phyloP scores from a whole-genome alignment of 768 basidiomycete species.

The Leccinum rimulosum region DNA sequence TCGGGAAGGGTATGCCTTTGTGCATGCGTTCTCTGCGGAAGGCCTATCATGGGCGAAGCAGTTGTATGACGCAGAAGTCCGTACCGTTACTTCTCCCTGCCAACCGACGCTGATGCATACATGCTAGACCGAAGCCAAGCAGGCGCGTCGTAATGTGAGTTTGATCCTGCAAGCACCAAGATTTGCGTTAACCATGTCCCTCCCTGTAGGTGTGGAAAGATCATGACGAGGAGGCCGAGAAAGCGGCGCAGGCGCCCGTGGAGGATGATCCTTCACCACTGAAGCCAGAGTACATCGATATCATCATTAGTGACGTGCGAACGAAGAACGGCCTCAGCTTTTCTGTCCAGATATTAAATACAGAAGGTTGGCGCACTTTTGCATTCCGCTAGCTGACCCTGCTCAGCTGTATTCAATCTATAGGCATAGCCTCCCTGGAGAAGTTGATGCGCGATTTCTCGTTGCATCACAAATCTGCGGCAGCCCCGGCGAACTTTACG shows the following conservation, averaged over 20 bases:
- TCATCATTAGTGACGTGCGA: slow-evolving; percentile 88
- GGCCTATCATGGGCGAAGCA: slow-evolving; percentile 74
- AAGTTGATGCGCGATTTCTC: slow-evolving; percentile 95
- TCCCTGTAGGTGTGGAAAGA: slow-evolving; percentile 75
- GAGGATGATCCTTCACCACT: slow-evolving; percentile 52
- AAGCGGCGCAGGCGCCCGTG: slow-evolving; percentile 44
- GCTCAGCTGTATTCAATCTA: slow-evolving; percentile 2
- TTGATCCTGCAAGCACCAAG: background rate
- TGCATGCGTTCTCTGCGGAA: slow-evolving; percentile 88
- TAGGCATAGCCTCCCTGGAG: slow-evolving; percentile 89
- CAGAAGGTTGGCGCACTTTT: slow-evolving; percentile 62
- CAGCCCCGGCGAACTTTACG: slow-evolving; percentile 62
- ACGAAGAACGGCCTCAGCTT: slow-evolving; percentile 73
- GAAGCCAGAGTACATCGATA: slow-evolving; percentile 85
- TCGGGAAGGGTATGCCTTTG: slow-evolving; percentile 82
- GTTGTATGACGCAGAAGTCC: slow-evolving; percentile 80
- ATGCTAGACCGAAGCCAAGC: slow-evolving; percentile 77
- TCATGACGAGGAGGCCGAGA: slow-evolving; percentile 73
- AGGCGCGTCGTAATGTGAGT: slow-evolving; percentile 71
- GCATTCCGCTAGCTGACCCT: background rate
- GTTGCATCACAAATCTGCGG: slow-evolving; percentile 70
- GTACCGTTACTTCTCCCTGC: slow-evolving; percentile 12
- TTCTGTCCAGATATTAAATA: slow-evolving; percentile 91
- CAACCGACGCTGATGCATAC: slow-evolving; percentile 2
- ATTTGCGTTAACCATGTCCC: background rate